A percentile compares a stretch with the other conserved stretches of the same genome.
These are phyloP conservation scores for Astrothelium subdiscretum DNA, from an alignment of 495 filamentous ascomycete species.

Conservation along the genomic window DNA sequence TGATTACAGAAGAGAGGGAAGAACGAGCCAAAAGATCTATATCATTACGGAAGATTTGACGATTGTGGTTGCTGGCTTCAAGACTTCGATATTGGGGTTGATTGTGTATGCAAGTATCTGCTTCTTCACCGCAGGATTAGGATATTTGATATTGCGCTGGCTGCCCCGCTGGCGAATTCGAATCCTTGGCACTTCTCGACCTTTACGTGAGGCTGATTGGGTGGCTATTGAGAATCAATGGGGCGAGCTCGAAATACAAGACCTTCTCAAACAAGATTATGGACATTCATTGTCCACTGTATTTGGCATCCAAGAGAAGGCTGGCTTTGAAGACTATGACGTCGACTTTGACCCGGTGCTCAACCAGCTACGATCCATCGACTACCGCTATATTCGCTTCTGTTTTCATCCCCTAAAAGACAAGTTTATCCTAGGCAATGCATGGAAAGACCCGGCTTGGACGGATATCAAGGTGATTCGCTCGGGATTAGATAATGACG, in stretches of 20 bases:
- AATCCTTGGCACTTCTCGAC: conserved; percentile 54
- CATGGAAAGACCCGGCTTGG: conserved; percentile 92
- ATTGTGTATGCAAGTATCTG: conserved; percentile 58
- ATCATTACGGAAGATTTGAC: conserved; percentile 89
- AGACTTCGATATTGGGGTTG: conserved; percentile 57
- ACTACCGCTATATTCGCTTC: conserved; percentile 90
- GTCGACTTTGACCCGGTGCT: conserved; percentile 81
- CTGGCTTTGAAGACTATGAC: conserved; percentile 48
- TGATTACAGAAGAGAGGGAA: conserved; percentile 41
- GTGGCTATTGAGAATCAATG: conserved; percentile 91
- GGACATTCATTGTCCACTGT: conserved; percentile 76
- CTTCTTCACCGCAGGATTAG: conserved; percentile 58
- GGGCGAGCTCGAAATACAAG: conserved; percentile 71
- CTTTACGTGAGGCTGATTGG: conserved; percentile 70
- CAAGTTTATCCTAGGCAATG: conserved; percentile 71
- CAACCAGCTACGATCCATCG: conserved; percentile 55
- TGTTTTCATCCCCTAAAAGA: conserved; percentile 81
- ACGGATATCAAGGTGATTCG: conserved; percentile 64
- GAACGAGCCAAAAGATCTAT: conserved; percentile 77
- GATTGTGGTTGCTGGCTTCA: conserved; percentile 83
- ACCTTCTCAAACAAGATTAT: conserved; percentile 55
- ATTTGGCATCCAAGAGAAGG: conserved; percentile 56
- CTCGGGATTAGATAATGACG: conserved; percentile 77
- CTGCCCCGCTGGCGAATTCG: conserved; percentile 74
- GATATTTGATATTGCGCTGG: conserved; percentile 80